phyloP scores from a whole-genome alignment of 371 early-diverging fungal genomes.

The Mortierella sp. region DNA sequence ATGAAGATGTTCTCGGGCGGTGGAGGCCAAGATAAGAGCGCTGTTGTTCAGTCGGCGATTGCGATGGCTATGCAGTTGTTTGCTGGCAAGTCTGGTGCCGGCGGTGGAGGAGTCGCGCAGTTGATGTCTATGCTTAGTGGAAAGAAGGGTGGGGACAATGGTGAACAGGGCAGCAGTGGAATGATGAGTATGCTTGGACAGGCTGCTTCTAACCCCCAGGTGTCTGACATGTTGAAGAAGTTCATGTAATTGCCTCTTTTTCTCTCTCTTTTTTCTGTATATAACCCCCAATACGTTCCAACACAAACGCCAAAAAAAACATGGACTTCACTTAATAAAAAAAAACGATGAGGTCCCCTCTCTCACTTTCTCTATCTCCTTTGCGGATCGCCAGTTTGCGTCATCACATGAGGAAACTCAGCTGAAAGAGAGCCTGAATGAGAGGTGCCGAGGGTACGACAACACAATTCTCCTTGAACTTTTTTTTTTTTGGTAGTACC shows the following conservation, averaged over 20 bases:
- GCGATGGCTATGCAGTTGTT: conserved; percentile 67
- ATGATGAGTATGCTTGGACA: conserved; percentile 20
- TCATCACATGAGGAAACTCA: conserved; percentile 1
- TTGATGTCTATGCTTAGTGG: conserved; percentile 36
- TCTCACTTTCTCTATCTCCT: background rate
- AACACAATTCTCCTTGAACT: no score
- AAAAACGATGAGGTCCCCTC: background rate
- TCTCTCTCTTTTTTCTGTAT: background rate
- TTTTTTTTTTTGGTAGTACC: background rate
- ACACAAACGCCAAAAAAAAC: background rate
- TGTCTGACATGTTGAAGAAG: conserved; percentile 7
- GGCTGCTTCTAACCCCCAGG: conserved; percentile 32
- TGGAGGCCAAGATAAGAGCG: conserved; percentile 45
- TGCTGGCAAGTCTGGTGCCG: conserved; percentile 59
- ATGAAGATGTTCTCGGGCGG: conserved; percentile 62
- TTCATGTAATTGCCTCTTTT: background rate
- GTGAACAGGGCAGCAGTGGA: conserved; percentile 36
- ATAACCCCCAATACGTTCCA: background rate
- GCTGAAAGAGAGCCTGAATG: background rate
- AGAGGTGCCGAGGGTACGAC: background rate
- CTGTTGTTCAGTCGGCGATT: conserved; percentile 64
- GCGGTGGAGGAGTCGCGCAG: conserved; percentile 24
- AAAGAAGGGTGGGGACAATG: conserved; percentile 26
- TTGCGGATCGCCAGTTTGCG: background rate
- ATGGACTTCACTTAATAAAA: background rate